Base-by-base conservation (phyloP, 441 rosid species). In the Gossypium davidsonii region DNA sequence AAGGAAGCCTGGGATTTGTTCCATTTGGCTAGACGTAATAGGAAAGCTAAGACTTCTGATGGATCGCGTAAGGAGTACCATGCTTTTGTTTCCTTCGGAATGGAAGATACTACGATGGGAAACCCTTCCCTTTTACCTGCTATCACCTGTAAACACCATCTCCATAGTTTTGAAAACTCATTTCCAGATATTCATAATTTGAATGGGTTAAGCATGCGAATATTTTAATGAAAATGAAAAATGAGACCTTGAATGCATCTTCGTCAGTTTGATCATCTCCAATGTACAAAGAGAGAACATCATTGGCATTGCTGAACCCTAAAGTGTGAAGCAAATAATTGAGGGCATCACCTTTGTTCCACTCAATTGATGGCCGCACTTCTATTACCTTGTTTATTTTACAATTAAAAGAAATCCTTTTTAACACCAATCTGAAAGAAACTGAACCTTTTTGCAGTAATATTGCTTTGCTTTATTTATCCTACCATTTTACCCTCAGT, bases 21-120 rank as follows among this genome's bases (percentile, higher is more conserved):
- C 91, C 89, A 84, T 71, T 83, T 77, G 9, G 91, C 85, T 3
- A 88, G 83, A 11, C 71, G 74, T 48, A 70, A 63, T 67, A 88
- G 65, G 74, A 87, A 87, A 11, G 76, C n/a, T 52, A 79, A 3
- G 1, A 88, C 96, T 71, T 88, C 87, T 0, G 83, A 74, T 2
- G 96, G 89, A 44, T 88, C 89, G 7, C 39, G 37, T 15, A 89
- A 86, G n/a, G 91, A 88, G 82, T 80, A 82, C 1, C 64, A 60
- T 53, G 91, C 94, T 21, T 57, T 75, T 6, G 94, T 88, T 0
- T 81, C 91, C 78, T 79, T 88, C 0, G 91, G 83, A 42, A 61
- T 63, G 0, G 91, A 83, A 6, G 89, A 82, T 25, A 89, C 91
- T 12, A 89, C 76, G 25, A 89, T 84, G 10, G 91, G 75, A 67